Evolutionary conservation across 1,284 basidiomycete species (phyloP).

Genomic region (Somion occarium): DNA sequence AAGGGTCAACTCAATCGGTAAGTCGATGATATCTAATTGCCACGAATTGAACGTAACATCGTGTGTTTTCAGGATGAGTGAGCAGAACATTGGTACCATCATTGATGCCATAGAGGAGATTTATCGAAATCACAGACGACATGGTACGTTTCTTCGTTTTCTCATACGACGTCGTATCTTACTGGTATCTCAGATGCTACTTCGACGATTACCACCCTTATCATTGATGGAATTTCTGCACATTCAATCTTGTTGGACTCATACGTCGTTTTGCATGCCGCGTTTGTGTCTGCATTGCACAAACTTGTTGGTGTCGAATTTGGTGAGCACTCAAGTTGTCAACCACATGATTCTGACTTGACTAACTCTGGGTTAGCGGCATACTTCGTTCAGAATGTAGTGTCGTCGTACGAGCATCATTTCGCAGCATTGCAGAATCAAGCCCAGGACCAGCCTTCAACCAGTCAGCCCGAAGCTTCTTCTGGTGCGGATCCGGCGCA

Average conservation of each 20-base stretch:
- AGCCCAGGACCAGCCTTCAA: no score
- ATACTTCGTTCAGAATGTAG: constrained; percentile 69
- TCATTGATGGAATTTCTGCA: constrained; percentile 81
- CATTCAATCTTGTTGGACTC: constrained; percentile 86
- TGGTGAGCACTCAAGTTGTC: constrained; percentile 42
- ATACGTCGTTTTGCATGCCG: constrained; percentile 88
- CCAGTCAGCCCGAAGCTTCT: constrained; percentile 1
- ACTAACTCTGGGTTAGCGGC: constrained; percentile 48
- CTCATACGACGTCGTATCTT: neutral
- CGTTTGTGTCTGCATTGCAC: constrained; percentile 82
- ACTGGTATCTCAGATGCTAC: constrained; percentile 71
- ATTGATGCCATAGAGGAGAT: constrained; percentile 74
- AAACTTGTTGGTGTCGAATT: constrained; percentile 89
- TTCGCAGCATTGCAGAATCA: constrained; percentile 31
- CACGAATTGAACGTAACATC: no score
- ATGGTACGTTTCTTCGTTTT: constrained; percentile 47
- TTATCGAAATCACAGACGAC: constrained; percentile 76
- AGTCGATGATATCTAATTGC: no score
- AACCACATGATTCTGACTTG: constrained; percentile 3
- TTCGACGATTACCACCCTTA: constrained; percentile 70
- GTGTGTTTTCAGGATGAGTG: constrained; percentile 68
- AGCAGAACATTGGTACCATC: constrained; percentile 85
- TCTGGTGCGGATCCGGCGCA: constrained; percentile 12
- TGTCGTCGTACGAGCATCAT: constrained; percentile 62
- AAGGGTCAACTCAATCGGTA: constrained; percentile 90